A percentile compares a stretch with the other conserved stretches of the same genome.
Conservation (phyloP, 148 eudicot species). For the Salicornia ramosissima region DNA sequence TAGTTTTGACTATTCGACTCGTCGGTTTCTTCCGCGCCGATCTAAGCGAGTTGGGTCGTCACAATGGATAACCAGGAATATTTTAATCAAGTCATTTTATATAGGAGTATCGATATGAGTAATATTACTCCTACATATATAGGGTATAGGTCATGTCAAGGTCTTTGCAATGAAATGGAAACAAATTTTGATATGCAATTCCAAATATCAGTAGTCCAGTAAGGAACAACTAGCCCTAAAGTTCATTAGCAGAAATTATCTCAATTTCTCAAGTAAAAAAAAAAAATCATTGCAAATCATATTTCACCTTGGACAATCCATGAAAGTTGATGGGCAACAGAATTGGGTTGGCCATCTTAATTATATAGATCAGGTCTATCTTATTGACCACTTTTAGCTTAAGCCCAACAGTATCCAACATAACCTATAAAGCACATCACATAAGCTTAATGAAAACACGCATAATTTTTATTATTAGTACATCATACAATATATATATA, state of each 20-base stretch:
- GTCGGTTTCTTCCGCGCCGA: too few species aligned
- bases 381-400: constrained; percentile 71
- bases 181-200: too few species aligned
- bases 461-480: neutral
- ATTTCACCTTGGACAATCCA: constrained; percentile 50
- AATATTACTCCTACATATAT: too few species aligned
- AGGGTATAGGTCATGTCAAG: too few species aligned
- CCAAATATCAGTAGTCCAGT: neutral
- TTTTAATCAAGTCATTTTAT: too few species aligned
- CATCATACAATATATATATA: too few species aligned
- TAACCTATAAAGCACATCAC: constrained; percentile 37
- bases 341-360: constrained; percentile 56
- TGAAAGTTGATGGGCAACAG: constrained; percentile 62
- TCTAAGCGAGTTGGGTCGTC: too few species aligned
- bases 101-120: too few species aligned
- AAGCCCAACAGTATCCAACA: constrained; percentile 83
- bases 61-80: too few species aligned
- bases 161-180: neutral
- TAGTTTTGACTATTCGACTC: too few species aligned
- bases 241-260: neutral
- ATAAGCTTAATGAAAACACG: neutral
- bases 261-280: too few species aligned
- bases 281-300: neutral
- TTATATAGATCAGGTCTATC: constrained; percentile 58
- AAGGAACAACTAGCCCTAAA: neutral